Conservation (phyloP, 305 asterid species). For the Fraxinus xanthoxyloides region DNA sequence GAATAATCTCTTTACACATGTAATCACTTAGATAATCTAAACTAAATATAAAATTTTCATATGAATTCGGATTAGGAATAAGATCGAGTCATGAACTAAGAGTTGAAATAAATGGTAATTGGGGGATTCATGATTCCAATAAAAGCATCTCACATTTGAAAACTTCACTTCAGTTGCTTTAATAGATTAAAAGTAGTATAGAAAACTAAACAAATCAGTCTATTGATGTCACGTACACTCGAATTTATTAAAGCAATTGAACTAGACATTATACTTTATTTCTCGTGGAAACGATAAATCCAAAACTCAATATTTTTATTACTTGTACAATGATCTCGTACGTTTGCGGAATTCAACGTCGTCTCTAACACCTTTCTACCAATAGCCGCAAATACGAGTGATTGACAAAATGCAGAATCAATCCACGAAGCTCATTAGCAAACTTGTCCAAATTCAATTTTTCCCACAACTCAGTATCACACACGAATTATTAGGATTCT, state of each 20-base stretch:
- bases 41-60: too few relatives aligned
- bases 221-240: background rate
- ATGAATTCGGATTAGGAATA: too few relatives aligned
- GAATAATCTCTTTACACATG: background rate
- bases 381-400: slow-evolving; percentile 77
- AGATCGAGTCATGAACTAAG: background rate
- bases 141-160: background rate
- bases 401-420: slow-evolving; percentile 67
- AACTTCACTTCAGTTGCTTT: background rate
- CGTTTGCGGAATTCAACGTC: background rate
- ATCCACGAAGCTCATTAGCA: too few relatives aligned
- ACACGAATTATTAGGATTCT: too few relatives aligned
- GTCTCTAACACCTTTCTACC: slow-evolving; percentile 62
- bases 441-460: too few relatives aligned
- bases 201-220: background rate
- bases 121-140: background rate
- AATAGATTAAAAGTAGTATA: too few relatives aligned
- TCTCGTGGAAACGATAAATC: background rate
- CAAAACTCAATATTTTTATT: background rate
- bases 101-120: background rate
- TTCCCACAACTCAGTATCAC: too few relatives aligned
- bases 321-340: background rate
- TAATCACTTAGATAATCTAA: background rate
- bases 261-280: background rate
- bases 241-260: background rate